These are phyloP conservation scores for Epichloe typhina DNA, from an alignment of 2,329 filamentous ascomycete genomes.

Conservation along the genomic window DNA sequence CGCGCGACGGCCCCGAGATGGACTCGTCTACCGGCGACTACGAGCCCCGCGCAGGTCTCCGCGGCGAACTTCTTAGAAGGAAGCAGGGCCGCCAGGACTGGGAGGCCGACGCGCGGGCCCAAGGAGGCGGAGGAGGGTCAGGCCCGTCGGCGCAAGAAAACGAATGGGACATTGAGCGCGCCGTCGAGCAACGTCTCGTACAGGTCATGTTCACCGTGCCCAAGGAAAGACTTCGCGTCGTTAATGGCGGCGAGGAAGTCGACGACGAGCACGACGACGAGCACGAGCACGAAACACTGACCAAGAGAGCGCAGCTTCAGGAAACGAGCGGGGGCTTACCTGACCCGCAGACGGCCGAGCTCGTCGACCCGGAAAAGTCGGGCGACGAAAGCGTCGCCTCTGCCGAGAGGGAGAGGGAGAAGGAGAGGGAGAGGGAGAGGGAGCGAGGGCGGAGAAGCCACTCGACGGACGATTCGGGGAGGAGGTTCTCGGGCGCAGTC, in stretches of 20 bases:
- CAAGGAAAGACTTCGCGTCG: constrained; percentile 73
- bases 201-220: constrained; percentile 92
- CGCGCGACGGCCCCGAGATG: constrained; percentile 16
- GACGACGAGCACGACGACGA: constrained; percentile 9
- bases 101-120: constrained; percentile 23
- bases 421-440: too few relatives aligned
- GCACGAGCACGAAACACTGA: constrained; percentile 6
- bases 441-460: constrained; percentile 10
- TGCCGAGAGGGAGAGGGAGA: neutral
- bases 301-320: neutral
- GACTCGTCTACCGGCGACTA: constrained; percentile 25
- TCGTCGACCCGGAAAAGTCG: constrained; percentile 23
- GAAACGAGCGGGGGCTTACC: constrained; percentile 4
- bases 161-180: constrained; percentile 67
- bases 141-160: constrained; percentile 34
- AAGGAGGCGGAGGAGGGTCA: constrained; percentile 17
- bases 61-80: constrained; percentile 36
- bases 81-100: constrained; percentile 44
- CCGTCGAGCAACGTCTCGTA: constrained; percentile 56
- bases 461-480: constrained; percentile 17
- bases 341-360: constrained; percentile 22
- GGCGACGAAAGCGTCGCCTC: neutral
- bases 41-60: constrained; percentile 29
- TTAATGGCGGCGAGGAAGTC: constrained; percentile 56
- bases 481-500: constrained; percentile 20